Percentiles rank a stretch among this genome's conserved stretches.
These are phyloP conservation scores for Microdochium trichocladiopsis DNA, from an alignment of 2,329 filamentous ascomycete species.

Conservation along the genomic window DNA sequence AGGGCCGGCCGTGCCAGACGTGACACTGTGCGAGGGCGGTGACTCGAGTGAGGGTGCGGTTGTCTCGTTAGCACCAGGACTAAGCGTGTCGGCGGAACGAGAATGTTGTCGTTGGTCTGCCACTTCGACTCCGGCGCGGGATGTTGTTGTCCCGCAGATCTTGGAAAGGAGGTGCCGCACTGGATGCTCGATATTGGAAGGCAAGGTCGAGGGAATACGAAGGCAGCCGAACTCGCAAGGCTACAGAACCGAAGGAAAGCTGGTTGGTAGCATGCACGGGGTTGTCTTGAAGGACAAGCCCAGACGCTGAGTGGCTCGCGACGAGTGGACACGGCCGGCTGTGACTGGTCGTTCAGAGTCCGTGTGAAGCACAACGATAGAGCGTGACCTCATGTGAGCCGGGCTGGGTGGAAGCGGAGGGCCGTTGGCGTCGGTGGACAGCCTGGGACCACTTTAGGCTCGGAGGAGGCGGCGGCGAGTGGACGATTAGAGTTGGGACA, in stretches of 20 bases:
- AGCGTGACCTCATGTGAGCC: not conserved
- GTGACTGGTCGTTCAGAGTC: no score
- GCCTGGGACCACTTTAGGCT: not conserved
- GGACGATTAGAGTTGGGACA: not conserved
- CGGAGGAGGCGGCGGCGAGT: not conserved
- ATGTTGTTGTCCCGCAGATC: constrained; percentile 29
- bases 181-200: not conserved
- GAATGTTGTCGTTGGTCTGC: constrained; percentile 56
- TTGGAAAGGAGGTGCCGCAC: constrained; percentile 6
- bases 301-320: no score
- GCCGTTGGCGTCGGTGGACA: not conserved
- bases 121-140: constrained; percentile 59
- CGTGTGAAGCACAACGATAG: not conserved
- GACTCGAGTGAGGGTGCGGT: constrained; percentile 46
- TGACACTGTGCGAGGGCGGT: constrained; percentile 30
- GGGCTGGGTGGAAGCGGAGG: not conserved
- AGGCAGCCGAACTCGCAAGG: not conserved
- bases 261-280: not conserved
- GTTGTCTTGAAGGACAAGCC: no score
- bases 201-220: not conserved
- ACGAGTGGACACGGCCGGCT: no score
- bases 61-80: constrained; percentile 55
- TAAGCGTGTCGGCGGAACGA: constrained; percentile 49
- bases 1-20: not conserved
- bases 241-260: not conserved